Evolutionary conservation across 2,329 filamentous ascomycete species (phyloP).

Genomic region (Colletotrichum camelliae): DNA sequence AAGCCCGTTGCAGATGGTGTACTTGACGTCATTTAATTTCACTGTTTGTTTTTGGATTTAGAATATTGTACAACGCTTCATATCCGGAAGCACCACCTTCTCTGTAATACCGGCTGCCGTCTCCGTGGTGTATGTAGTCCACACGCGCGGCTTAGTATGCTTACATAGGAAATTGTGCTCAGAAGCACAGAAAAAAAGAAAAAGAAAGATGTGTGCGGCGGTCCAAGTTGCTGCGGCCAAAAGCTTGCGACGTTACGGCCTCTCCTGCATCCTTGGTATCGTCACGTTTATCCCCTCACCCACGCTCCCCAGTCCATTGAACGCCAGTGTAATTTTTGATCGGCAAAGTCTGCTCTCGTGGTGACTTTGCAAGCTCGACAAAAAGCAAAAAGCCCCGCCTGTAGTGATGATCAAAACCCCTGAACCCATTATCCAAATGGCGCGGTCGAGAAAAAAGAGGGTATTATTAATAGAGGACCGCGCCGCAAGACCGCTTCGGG

Average conservation of each 20-base stretch:
- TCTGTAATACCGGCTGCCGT: neutral
- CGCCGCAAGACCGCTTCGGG: neutral
- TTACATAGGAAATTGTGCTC: neutral
- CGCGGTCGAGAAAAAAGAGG: neutral
- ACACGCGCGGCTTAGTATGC: neutral
- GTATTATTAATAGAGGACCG: neutral
- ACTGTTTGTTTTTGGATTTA: neutral
- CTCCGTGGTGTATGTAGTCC: neutral
- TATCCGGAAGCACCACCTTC: neutral
- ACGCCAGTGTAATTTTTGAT: neutral
- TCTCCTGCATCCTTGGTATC: neutral
- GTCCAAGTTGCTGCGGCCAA: neutral
- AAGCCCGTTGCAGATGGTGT: neutral
- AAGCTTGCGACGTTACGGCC: neutral
- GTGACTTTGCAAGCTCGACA: neutral
- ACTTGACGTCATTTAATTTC: neutral
- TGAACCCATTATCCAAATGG: neutral
- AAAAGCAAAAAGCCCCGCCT: neutral
- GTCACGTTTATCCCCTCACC: neutral
- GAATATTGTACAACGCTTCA: neutral
- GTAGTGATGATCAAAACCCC: neutral
- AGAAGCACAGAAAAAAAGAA: neutral
- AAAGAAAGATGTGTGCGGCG: neutral
- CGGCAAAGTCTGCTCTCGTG: neutral
- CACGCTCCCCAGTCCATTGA: constrained; percentile 1